phyloP scores from a whole-genome alignment of 1,284 basidiomycete species.

The Sporisorium reilianum region DNA sequence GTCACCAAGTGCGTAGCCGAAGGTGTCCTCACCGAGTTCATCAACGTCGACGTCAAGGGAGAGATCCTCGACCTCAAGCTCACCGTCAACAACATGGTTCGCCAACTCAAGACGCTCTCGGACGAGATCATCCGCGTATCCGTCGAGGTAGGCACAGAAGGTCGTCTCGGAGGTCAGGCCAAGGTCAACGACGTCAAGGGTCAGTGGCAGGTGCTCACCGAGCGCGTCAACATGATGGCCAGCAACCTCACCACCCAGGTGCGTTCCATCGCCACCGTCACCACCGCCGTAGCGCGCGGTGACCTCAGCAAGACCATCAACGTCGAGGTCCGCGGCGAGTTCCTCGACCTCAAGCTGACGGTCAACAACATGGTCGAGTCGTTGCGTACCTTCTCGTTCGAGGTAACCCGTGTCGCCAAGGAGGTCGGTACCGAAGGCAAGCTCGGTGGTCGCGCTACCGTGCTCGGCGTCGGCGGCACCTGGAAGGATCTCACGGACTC shows the following conservation, averaged over 20 bases:
- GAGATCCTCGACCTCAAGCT: slow-evolving; percentile 92
- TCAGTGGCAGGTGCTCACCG: slow-evolving; percentile 70
- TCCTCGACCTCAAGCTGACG: slow-evolving; percentile 67
- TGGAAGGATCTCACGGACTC: slow-evolving; percentile 85
- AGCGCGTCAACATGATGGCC: slow-evolving; percentile 70
- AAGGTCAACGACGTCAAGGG: slow-evolving; percentile 75
- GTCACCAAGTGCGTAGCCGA: slow-evolving; percentile 78
- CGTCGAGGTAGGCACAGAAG: slow-evolving; percentile 90
- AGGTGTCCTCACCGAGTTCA: slow-evolving; percentile 88
- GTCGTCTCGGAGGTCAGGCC: slow-evolving; percentile 86
- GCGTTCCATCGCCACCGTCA: slow-evolving; percentile 72
- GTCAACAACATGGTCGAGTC: slow-evolving; percentile 70
- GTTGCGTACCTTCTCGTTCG: slow-evolving; percentile 69
- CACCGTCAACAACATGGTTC: slow-evolving; percentile 70
- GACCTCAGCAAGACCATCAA: slow-evolving; percentile 69
- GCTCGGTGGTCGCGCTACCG: slow-evolving; percentile 68
- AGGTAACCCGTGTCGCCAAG: slow-evolving; percentile 69
- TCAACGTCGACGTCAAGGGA: slow-evolving; percentile 94
- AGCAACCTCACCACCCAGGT: slow-evolving; percentile 89
- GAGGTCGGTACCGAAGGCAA: slow-evolving; percentile 70
- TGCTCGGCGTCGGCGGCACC: slow-evolving; percentile 69
- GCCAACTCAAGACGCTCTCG: slow-evolving; percentile 65
- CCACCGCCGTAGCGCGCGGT: slow-evolving; percentile 66
- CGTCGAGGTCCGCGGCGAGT: slow-evolving; percentile 68
- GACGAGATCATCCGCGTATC: slow-evolving; percentile 76